Percentiles rank a stretch among this genome's conserved stretches.
phyloP scores from a whole-genome alignment of 305 asterid genomes.

The Fraxinus baroniana region DNA sequence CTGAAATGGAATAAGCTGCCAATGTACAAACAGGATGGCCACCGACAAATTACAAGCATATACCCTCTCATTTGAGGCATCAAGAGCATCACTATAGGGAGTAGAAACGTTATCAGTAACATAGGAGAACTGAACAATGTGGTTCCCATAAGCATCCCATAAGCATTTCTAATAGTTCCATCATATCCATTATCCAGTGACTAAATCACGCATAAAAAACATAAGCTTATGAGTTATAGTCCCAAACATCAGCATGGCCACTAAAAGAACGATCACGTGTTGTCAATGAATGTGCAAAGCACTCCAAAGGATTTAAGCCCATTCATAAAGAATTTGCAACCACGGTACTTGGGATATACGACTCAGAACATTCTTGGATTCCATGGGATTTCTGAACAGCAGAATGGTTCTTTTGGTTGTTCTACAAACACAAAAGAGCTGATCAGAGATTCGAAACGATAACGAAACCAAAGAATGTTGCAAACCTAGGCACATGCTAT shows the following conservation, averaged over 20 bases:
- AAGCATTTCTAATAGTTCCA: slow-evolving; percentile 79
- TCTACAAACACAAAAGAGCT: slow-evolving; percentile 82
- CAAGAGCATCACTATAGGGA: slow-evolving; percentile 17
- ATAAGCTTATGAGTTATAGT: slow-evolving; percentile 61
- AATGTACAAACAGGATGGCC: slow-evolving; percentile 90
- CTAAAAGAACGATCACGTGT: slow-evolving; percentile 84
- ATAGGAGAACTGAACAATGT: slow-evolving; percentile 72
- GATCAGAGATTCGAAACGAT: slow-evolving; percentile 64
- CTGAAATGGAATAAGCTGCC: slow-evolving; percentile 94
- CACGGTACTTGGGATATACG: slow-evolving; percentile 56
- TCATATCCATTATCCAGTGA: slow-evolving; percentile 72
- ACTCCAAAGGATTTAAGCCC: slow-evolving; percentile 85
- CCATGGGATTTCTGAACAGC: slow-evolving; percentile 26
- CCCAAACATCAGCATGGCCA: slow-evolving; percentile 93
- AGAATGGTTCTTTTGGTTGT: slow-evolving; percentile 44
- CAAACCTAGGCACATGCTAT: slow-evolving; percentile 88
- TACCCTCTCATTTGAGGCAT: slow-evolving; percentile 3
- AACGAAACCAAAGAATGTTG: slow-evolving; percentile 75
- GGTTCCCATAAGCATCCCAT: slow-evolving; percentile 77
- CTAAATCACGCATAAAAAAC: slow-evolving; percentile 88
- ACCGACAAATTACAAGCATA: slow-evolving; percentile 24
- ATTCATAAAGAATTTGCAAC: slow-evolving; percentile 61
- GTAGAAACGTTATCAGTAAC: slow-evolving; percentile 22
- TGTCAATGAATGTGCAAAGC: slow-evolving; percentile 75
- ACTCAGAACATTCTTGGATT: slow-evolving; percentile 28